Evolutionary conservation across 2,329 filamentous ascomycete species (phyloP), one percentile per base, ranked within the genome.

Genomic region (Tolypocladium inflatum): DNA sequence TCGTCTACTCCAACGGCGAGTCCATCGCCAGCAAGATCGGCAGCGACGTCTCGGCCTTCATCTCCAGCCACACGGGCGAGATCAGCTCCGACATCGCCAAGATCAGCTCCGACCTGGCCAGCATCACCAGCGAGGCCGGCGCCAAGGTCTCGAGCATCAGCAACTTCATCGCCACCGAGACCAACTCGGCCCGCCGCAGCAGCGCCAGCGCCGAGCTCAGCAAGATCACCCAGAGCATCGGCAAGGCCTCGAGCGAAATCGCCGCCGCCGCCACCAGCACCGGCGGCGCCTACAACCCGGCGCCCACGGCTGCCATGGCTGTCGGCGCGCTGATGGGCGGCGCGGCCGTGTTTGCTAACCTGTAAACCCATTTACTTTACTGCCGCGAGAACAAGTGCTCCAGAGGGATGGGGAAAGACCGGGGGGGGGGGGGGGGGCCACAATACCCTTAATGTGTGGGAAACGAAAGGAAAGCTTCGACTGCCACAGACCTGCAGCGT

Each of bases 271-370:
- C 62, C 21, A 60, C 58, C 52, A 63, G 21, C 60, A 56, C 55
- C 37, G 57, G 53, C 30, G 66, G 62, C n/a, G 63, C 62, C 55
- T 62, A 65, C 57, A 68, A 63, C 9, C 71, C 71, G 8, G 70
- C 66, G 57, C 72, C 71, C 61, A 78, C 76, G 19, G 78, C 70
- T 35, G 76, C 72, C 35, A 63, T 79, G 48, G 77, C 73, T 23
- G 67, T 80, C 53, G 77, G 77, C 38, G 77, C 76, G 30, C 69
- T 80, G 59, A 67, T 79, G 54, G 78, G 77, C 30, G 78, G 77
- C 63, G 76, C 74, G 3, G 78, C 75, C 55, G 58, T 78, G 55
- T 62, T 78, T 54, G 72, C 67, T 64, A 78, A 78, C 70, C 58
- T 79, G 64, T 80, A 77, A 72, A 64, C 4, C 51, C 17, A 11